Base-by-base conservation (phyloP, 768 basidiomycete genomes). In the Amylocystis lapponica region DNA sequence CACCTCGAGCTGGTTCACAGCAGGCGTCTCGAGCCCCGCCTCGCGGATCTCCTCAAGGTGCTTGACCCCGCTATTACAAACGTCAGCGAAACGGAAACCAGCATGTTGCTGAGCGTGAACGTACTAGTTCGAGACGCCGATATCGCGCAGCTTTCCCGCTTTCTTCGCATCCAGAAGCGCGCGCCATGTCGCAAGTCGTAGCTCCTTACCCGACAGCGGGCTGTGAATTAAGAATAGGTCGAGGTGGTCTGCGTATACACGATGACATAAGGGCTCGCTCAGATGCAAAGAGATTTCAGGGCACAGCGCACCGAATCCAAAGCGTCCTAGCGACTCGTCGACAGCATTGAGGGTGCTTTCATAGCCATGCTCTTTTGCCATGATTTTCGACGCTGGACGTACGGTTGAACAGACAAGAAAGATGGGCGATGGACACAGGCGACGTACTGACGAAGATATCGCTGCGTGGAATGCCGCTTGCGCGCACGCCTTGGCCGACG, bases 51-150 rank as follows among this genome's bases (percentile, higher is more conserved):
- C 86, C 51, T 89, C 78, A 4, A 91, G 66, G 52, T 91, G 88
- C 34, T 77, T 75, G 26, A 84, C 56, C 17, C 74, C 74, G 51
- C 87, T 90, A 32, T 27, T 16, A 8, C 23, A 17, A 25, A 25
- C 16, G 16, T 8, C 17, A 23, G 23, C 5, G 33, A 20, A 30
- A 21, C 23, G 7, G n/a, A 41, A 13, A 3, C 4, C 5, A 17
- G 11, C 7, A 21, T 10, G 20, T 4, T n/a, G n/a, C n/a, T n/a
- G n/a, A n/a, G n/a, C n/a, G 22, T 16, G 17, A 13, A 52, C 83
- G 36, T 52, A 87, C 86, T 80, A 92, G 63, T 92, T 92, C 1
- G 86, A 89, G 6, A 91, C 88, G 2, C 88, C 88, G n/a, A 87
- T 75, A 4, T 71, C 70, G 48, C 75, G 71, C 39, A 89, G 72